Base-by-base conservation (phyloP, 1,284 basidiomycete genomes). In the Serendipita sp. region DNA sequence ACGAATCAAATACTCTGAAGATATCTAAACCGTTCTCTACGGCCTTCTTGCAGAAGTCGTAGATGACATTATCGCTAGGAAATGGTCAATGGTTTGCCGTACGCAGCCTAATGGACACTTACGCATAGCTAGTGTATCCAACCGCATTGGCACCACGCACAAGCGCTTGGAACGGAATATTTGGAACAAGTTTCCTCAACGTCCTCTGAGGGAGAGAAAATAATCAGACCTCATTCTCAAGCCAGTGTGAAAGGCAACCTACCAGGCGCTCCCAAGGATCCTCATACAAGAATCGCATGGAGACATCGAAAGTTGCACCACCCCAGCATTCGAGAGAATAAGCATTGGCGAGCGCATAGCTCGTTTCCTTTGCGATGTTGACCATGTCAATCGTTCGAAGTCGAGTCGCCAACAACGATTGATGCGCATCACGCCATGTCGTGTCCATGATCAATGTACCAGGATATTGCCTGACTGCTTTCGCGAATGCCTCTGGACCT, bases 291-390 rank as follows among this genome's bases (percentile, higher is more conserved):
- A 99, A 99, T 64, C 95, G 87, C 95, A 99, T 98, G 38, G 96
- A 90, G 60, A 99, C 96, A 74, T 99, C 96, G 72, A 99, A 99
- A 3, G 96, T 99, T 58, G 96, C 96, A 68, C 96, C 96, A 72
- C 96, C 96, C 96, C 96, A 99, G 81, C 95, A 98, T 74, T 99
- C 96, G 67, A 99, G 76, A 72, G 90, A 90, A 79, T 93, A 99
- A 22, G 96, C 91, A 71, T 98, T 99, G 61, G 91, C 84, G 62
- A 99, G 80, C 5, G 94, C 95, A 74, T 91, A 88, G 70, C 87
- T 91, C 1, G 96, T 99, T 80, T 97, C 93, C 76, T 93, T 97
- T 65, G 96, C 96, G 69, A 99, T 97, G 78, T 98, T 98, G 70
- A 88, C 89, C 85, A 99, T 98, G 73, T 99, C 96, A 68, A 91